Base-by-base conservation (phyloP, 257 asterid genomes). In the Solanum peruvianum region DNA sequence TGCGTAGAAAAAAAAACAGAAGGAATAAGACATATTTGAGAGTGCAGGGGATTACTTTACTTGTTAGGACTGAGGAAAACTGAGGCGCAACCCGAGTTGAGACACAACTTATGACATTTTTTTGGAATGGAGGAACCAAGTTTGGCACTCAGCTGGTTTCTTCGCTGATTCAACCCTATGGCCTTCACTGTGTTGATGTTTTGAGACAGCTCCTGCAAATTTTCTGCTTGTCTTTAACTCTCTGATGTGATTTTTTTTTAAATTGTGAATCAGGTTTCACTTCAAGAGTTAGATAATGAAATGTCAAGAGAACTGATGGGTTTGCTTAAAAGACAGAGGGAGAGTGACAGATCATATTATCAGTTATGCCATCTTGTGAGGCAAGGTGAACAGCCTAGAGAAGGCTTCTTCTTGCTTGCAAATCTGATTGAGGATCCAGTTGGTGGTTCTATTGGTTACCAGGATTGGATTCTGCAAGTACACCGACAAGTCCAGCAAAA, bases 301-400 rank as follows among this genome's bases (percentile, higher is more conserved):
- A 91, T 91, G 91, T 90, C 98, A 66, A 94, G 93, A 88, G 93
- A 91, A 91, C 90, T 96, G 27, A 90, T 88, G 92, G 86, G 89
- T 86, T 89, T 92, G 85, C 94, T 95, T 27, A 88, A 90, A 83
- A 93, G 85, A 89, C 89, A 64, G 81, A 90, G 95, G 89, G 94
- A 90, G 89, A 91, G 93, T 12, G 95, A 92, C 82, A 93, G 87
- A 5, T 92, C 98, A 18, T 93, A 94, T 90, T 93, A 81, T 90
- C 96, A 93, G 91, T 88, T 91, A 49, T 91, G 92, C 88, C 94
- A 93, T 90, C 91, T 93, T 49, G 96, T 95, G 92, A 94, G 96
- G 92, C 98, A 96, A 93, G 98, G 95, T 31, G 98, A 96, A 88
- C 96, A 93, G 86, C 97, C 97, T 3, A 92, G 95, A 88, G 98